Base-by-base conservation (phyloP, 2,329 filamentous ascomycete species). In the Thermoascus crustaceus region DNA sequence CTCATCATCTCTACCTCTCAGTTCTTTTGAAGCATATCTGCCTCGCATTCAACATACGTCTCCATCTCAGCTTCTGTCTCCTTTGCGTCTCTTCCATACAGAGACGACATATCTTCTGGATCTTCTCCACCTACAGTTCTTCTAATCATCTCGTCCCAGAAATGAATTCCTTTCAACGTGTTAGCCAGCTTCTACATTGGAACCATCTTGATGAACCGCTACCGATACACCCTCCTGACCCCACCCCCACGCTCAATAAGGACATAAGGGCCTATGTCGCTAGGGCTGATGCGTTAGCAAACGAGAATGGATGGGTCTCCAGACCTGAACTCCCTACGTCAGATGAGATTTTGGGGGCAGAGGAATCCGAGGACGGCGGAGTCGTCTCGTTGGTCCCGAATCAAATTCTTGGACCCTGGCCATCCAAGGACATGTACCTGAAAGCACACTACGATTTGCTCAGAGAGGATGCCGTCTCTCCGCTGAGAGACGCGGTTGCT, bases 361-460 rank as follows among this genome's bases (percentile, higher is more conserved):
- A 46, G 21, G 40, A 40, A 7, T 35, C 38, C 6, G 36, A 42
- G 7, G 43, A 49, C 10, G 47, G 49, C 23, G 48, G 56, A 6
- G 42, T 39, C 14, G 48, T 67, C 2, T 46, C 59, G 3, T 52
- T 79, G 0, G 59, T 65, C 0, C 48, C 63, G 0, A 85, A 85
- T 46, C 63, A 63, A 5, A 63, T 78, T 13, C 43, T 71, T 1
- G 66, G 67, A 0, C 64, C 77, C 0, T 89, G 80, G 68, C 43
- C 59, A 0, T 75, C 68, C 4, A 80, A 75, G 30, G 68, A 76
- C 1, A 66, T 70, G 0, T 94, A 94, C 39, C 65, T 94, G 0
- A 66, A 75, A 20, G 72, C 76, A 0, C 84, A 93, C 32, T 94
- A 91, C 52, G 67, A 76, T 3, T 71, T 94, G 2, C 68, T 86